Conservation (phyloP, 2,329 filamentous ascomycete genomes). For the Lachnellula willkommii region DNA sequence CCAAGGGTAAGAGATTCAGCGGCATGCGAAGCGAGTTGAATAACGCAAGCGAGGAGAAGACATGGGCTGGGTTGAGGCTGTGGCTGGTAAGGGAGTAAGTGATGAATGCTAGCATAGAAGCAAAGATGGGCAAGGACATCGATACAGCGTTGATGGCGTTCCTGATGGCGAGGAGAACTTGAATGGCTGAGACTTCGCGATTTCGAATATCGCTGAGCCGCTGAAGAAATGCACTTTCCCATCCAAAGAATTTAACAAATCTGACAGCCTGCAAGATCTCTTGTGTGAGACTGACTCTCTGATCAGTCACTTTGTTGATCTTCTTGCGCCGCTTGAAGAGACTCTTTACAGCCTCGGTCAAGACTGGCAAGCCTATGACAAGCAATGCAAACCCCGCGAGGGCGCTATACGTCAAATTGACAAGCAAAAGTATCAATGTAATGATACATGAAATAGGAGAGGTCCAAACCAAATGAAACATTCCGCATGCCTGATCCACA, state of each 20-base stretch:
- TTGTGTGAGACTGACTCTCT: slow-evolving; percentile 84
- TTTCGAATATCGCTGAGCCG: slow-evolving; percentile 69
- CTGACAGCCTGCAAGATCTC: slow-evolving; percentile 87
- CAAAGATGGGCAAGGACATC: slow-evolving; percentile 70
- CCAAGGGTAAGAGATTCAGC: slow-evolving; percentile 79
- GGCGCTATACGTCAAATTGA: slow-evolving; percentile 88
- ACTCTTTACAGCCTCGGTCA: slow-evolving; percentile 71
- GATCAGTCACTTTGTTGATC: slow-evolving; percentile 93
- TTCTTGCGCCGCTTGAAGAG: slow-evolving; percentile 68
- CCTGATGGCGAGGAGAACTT: slow-evolving; percentile 67
- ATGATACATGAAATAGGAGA: slow-evolving; percentile 73
- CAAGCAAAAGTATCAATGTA: slow-evolving; percentile 70
- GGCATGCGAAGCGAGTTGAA: slow-evolving; percentile 91
- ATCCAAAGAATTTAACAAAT: slow-evolving; percentile 96
- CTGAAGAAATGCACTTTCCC: slow-evolving; percentile 81
- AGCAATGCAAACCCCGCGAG: slow-evolving; percentile 82
- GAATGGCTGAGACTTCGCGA: slow-evolving; percentile 77
- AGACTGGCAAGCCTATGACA: slow-evolving; percentile 68
- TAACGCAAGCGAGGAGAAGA: slow-evolving; percentile 89
- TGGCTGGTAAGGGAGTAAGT: slow-evolving; percentile 66
- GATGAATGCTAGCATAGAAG: slow-evolving; percentile 92
- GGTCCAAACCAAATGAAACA: slow-evolving; percentile 91
- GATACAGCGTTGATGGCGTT: slow-evolving; percentile 63
- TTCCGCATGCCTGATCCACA: slow-evolving; percentile 77
- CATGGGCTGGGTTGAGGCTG: slow-evolving; percentile 63